These are phyloP conservation scores for Tympanopsis confertula DNA, from an alignment of 2,329 filamentous ascomycete species.

Conservation along the genomic window DNA sequence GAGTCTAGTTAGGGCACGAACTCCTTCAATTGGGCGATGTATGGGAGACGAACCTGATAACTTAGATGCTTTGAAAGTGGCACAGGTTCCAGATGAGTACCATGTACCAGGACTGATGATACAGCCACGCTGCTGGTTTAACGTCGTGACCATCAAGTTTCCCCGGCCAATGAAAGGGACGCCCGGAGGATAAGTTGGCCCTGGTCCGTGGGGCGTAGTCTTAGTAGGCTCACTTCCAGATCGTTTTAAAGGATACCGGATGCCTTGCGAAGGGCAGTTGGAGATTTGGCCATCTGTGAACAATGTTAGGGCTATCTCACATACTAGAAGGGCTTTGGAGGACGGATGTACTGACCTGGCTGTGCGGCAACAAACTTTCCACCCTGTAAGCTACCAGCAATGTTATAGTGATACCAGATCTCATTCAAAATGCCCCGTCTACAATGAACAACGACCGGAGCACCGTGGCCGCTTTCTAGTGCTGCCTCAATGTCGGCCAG, in stretches of 20 bases:
- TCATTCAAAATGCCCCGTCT: slow-evolving; percentile 32
- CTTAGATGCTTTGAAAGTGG: background rate
- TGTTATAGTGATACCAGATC: slow-evolving; percentile 54
- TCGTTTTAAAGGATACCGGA: background rate
- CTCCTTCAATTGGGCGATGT: too few species aligned
- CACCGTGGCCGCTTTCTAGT: slow-evolving; percentile 37
- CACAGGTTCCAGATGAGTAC: background rate
- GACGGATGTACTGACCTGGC: slow-evolving; percentile 11
- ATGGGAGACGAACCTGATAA: background rate
- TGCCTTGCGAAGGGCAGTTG: background rate
- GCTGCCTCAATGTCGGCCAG: slow-evolving; percentile 45
- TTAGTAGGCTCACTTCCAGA: background rate
- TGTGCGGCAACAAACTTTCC: slow-evolving; percentile 47
- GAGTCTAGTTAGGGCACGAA: background rate
- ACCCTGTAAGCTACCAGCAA: slow-evolving; percentile 41
- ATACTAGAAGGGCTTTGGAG: background rate
- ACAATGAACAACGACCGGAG: slow-evolving; percentile 47
- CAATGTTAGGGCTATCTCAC: too few species aligned
- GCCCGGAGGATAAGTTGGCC: background rate
- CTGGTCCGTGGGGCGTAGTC: background rate
- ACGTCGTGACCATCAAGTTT: background rate
- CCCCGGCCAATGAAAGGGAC: background rate
- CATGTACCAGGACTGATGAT: background rate
- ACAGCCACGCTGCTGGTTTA: background rate
- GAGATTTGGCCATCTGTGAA: background rate